Evolutionary conservation across 2,329 filamentous ascomycete species (phyloP).

Genomic region (Neonectria hederae): DNA sequence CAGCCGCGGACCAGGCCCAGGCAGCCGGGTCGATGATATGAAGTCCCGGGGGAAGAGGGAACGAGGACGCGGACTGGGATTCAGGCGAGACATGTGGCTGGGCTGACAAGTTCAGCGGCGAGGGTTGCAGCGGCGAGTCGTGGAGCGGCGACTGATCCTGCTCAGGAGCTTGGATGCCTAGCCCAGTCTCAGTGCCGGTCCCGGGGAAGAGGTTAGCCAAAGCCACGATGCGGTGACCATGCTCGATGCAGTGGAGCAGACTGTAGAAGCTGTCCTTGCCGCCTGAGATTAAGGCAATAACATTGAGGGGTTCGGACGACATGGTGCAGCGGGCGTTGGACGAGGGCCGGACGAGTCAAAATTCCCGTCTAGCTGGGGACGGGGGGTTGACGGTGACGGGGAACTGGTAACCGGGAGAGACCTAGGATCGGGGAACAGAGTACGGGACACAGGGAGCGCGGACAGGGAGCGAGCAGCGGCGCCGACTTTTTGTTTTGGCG

Average conservation of each 20-base stretch:
- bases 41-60: constrained; percentile 31
- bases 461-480: background rate
- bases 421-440: background rate
- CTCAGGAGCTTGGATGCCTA: constrained; percentile 8
- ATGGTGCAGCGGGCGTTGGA: constrained; percentile 42
- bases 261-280: constrained; percentile 98
- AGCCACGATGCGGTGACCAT: constrained; percentile 87
- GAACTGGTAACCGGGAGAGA: constrained; percentile 5
- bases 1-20: constrained; percentile 25
- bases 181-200: constrained; percentile 22
- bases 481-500: background rate
- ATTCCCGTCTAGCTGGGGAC: background rate
- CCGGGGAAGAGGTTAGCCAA: constrained; percentile 83
- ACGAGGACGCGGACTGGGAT: constrained; percentile 12
- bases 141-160: background rate
- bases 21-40: constrained; percentile 37
- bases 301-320: constrained; percentile 66
- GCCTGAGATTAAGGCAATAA: constrained; percentile 93
- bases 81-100: constrained; percentile 10
- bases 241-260: constrained; percentile 85
- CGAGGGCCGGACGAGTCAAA: constrained; percentile 15
- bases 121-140: background rate
- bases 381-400: background rate
- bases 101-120: constrained; percentile 18
- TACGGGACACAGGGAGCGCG: background rate